These are phyloP conservation scores for Amanita inopinata DNA, from an alignment of 768 basidiomycete genomes.

Conservation along the genomic window DNA sequence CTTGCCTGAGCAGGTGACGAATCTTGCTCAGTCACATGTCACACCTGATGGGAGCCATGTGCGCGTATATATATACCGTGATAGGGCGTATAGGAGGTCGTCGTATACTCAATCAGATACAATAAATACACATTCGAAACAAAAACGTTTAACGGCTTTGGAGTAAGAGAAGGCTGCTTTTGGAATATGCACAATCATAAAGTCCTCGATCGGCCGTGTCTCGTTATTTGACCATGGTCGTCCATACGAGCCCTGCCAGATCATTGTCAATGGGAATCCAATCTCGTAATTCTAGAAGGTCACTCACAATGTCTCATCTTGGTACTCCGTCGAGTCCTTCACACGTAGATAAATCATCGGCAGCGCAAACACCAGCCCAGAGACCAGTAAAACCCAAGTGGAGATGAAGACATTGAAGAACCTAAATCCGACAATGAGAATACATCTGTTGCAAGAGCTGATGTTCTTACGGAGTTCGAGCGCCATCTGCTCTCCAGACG, in stretches of 20 bases:
- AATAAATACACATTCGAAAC: too few species aligned
- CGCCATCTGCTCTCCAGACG: conserved; percentile 61
- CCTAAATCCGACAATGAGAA: conserved; percentile 15
- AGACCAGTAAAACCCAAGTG: conserved; percentile 63
- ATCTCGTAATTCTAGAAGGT: background rate
- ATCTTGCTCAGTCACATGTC: too few species aligned
- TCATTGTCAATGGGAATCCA: background rate
- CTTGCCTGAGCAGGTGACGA: too few species aligned
- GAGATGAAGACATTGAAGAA: conserved; percentile 68
- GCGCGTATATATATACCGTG: too few species aligned
- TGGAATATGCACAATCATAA: too few species aligned
- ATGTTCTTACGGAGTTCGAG: conserved; percentile 44
- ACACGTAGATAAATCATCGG: conserved; percentile 71
- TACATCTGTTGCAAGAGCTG: too few species aligned
- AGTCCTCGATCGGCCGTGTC: too few species aligned
- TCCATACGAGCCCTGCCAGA: conserved; percentile 33
- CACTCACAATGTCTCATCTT: conserved; percentile 45
- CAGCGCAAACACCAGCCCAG: conserved; percentile 52
- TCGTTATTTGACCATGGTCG: conserved; percentile 29
- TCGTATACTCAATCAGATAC: too few species aligned
- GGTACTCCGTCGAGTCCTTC: conserved; percentile 43
- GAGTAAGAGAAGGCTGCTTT: too few species aligned
- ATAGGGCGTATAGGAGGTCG: too few species aligned
- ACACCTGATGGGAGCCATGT: too few species aligned
- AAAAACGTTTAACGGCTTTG: too few species aligned